These are phyloP conservation scores for Taphrina wiesneri DNA, from an alignment of 1,139 yeast genomes.

Conservation along the genomic window DNA sequence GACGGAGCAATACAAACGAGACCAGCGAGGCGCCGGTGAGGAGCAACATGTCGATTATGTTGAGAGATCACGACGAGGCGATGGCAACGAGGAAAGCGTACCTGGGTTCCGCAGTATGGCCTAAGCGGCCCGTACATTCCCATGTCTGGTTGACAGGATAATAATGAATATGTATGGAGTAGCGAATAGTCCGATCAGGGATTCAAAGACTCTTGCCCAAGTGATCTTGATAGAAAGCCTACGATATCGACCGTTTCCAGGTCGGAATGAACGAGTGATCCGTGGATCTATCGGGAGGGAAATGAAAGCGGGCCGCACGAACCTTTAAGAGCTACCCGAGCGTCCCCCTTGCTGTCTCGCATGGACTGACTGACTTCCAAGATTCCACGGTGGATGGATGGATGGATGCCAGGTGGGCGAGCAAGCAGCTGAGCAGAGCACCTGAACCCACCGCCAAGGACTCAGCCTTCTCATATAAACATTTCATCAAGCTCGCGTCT, in stretches of 20 bases:
- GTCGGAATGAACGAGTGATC: no score
- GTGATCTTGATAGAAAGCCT: no score
- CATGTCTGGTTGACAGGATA: not conserved
- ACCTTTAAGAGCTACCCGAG: not conserved
- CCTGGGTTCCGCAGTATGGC: conserved; percentile 16
- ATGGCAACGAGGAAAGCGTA: conserved; percentile 10
- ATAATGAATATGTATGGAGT: not conserved
- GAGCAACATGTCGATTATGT: conserved; percentile 14
- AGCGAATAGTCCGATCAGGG: no score
- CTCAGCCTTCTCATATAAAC: not conserved
- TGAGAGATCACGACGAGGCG: conserved; percentile 9
- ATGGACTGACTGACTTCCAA: no score
- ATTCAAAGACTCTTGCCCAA: no score
- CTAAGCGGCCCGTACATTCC: not conserved
- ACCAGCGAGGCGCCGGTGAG: conserved; percentile 3
- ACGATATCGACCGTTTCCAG: no score
- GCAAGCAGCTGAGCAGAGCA: no score
- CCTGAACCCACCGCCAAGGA: conserved; percentile 3
- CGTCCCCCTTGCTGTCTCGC: not conserved
- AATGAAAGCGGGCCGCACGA: not conserved
- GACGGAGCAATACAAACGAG: conserved; percentile 15
- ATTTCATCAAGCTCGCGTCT: not conserved
- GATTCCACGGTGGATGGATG: not conserved
- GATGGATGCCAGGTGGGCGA: not conserved
- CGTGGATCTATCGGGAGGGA: no score